phyloP scores from a whole-genome alignment of 106 monocot genomes.

The Dendrobium officinale region DNA sequence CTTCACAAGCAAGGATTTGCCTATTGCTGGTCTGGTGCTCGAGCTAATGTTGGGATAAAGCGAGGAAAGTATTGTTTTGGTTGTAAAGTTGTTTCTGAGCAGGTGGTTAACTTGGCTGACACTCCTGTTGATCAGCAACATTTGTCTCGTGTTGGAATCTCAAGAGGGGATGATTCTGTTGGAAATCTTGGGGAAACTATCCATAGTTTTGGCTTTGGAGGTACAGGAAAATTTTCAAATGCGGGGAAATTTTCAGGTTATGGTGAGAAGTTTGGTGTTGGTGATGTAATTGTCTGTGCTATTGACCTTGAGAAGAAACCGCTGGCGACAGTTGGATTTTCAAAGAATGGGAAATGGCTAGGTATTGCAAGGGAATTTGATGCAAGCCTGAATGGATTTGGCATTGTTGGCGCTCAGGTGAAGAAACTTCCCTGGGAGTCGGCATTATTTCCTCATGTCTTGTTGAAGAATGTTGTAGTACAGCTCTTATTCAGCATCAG shows the following conservation, averaged over 20 bases:
- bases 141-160: slow-evolving; percentile 59
- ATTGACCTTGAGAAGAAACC: slow-evolving; percentile 50
- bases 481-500: slow-evolving; percentile 48
- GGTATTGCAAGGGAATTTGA: slow-evolving; percentile 52
- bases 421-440: slow-evolving; percentile 30
- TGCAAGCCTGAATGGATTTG: slow-evolving; percentile 32
- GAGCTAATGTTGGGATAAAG: slow-evolving; percentile 51
- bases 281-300: slow-evolving; percentile 52
- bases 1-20: slow-evolving; percentile 60
- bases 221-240: slow-evolving; percentile 66
- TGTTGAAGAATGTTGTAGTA: slow-evolving; percentile 70
- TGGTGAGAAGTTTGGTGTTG: slow-evolving; percentile 53
- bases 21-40: slow-evolving; percentile 83
- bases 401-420: slow-evolving; percentile 19
- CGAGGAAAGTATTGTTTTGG: slow-evolving; percentile 77
- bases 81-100: slow-evolving; percentile 55
- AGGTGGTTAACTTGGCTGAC: slow-evolving; percentile 48
- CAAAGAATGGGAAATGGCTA: slow-evolving; percentile 51
- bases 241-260: slow-evolving; percentile 38
- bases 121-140: slow-evolving; percentile 50
- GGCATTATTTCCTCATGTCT: slow-evolving; percentile 62
- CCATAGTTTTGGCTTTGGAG: slow-evolving; percentile 62
- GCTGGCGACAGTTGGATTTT: slow-evolving; percentile 49
- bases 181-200: slow-evolving; percentile 58
- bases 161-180: slow-evolving; percentile 47